Evolutionary conservation across 345 rosid species (phyloP), one percentile per base, ranked within the genome.

Genomic region (Adansonia digitata): DNA sequence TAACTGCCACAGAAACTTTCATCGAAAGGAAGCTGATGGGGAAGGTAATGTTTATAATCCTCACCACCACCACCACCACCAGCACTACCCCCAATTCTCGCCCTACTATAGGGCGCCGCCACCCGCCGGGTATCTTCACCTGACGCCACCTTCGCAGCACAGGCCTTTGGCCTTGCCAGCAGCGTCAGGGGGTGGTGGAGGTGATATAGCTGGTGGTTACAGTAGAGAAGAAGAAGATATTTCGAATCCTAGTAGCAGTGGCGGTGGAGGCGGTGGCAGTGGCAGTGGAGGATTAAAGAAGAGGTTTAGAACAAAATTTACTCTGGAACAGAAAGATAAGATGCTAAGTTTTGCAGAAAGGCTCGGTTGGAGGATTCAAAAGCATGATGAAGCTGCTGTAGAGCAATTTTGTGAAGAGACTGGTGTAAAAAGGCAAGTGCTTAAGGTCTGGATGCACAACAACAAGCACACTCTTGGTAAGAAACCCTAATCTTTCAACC

Each of bases 381-480:
- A 90, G 78, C 95, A 92, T 9, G 98, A 94, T 43, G 98, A 94
- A 43, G 80, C 83, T 56, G 86, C 88, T 11, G 93, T 94, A 78
- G 92, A 91, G 79, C 87, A 87, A 86, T 94, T 94, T 81, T 92
- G 95, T 78, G 79, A 78, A 13, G 97, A 94, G 78, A 86, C 77
- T 40, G 98, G 93, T 9, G 82, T 91, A 43, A 83, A 76, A 76
- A 83, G 98, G 72, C 94, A 91, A 14, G 98, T 94, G 64, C 98
- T 94, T 65, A 94, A 94, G 85, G 91, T 94, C 35, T 94, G 98
- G 98, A 92, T 94, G 98, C 98, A 94, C 74, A 94, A 94, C 73
- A 94, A 94, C 86, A 94, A 94, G 87, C 87, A 90, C 88, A 87
- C 94, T 27, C 88, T 88, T 70, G 97, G 97, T 86, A 94, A 92